Evolutionary conservation across 352 stramenopile species (phyloP), one percentile per base, ranked within the genome.

Genomic region (Globisporangium spiculum): DNA sequence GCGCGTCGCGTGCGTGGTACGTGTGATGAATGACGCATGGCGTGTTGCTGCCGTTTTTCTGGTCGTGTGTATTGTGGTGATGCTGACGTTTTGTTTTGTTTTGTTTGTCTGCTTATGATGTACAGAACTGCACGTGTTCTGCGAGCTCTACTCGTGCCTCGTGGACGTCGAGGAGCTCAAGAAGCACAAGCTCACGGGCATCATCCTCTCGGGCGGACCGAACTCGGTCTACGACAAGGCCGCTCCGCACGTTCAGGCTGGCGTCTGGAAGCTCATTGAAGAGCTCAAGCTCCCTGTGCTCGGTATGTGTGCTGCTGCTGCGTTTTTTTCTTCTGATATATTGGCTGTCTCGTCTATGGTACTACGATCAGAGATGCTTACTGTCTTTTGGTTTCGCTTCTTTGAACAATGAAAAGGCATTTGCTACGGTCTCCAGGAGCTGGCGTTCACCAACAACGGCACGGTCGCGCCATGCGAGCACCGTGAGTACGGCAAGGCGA

Each of bases 81-180:
- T 68, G 57, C 22, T 22, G 50, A 36, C 22, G 38, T 59, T 27
- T 62, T 75, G 50, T 69, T 59, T 61, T 18, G 38, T 50, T 75
- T 20, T 68, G 38, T 55, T 74, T 20, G 68, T 57, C 54, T 46
- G 38, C 12, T 34, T 34, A 12, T 57, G 56, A 20, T 46, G 41
- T 67, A 55, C 74, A 90, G 97, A 99, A 80, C 81, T 99, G 56
- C 91, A 99, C 74, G 96, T 99, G 46, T 99, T 99, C 75, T 99
- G 97, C 77, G 97, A 99, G 77, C 84, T 99, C n/a, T 99, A 99
- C 80, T 98, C 94, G 71, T 99, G 97, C 76, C 84, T 98, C 12
- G 97, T 99, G 26, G 83, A 92, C 32, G 82, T 85, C 27, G 81
- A 98, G 66, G 93, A 98, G 76, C 83, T 99, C 65, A 78, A 78